A percentile compares a stretch with the other conserved stretches of the same genome.
phyloP scores from a whole-genome alignment of 164 flowering plant species.

The Euptelea pleiosperma region DNA sequence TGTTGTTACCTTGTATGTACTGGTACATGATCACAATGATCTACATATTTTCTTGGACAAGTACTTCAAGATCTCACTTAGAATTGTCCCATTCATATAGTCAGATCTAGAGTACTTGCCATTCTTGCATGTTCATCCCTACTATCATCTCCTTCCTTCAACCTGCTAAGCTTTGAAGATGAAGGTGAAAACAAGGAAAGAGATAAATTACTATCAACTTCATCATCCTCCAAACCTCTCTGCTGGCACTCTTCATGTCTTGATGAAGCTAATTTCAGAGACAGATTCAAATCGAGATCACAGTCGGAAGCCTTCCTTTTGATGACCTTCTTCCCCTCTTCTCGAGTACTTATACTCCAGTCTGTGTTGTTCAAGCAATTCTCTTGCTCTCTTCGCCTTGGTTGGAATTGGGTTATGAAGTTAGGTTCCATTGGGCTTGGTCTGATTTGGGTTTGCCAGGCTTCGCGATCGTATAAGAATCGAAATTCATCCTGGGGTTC shows the following conservation, averaged over 20 bases:
- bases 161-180: conserved; percentile 31
- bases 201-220: conserved; percentile 33
- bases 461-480: conserved; percentile 6
- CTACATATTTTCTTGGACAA: conserved; percentile 25
- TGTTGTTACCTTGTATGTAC: conserved; percentile 12
- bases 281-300: conserved; percentile 52
- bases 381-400: conserved; percentile 6
- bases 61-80: conserved; percentile 86
- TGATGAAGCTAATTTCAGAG: conserved; percentile 31
- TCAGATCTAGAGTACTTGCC: conserved; percentile 87
- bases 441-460: conserved; percentile 14
- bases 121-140: conserved; percentile 23
- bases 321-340: conserved; percentile 17
- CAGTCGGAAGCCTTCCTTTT: conserved; percentile 36
- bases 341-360: not conserved
- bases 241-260: conserved; percentile 8
- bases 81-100: conserved; percentile 66
- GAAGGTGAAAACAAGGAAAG: conserved; percentile 38
- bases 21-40: conserved; percentile 18
- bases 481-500: conserved; percentile 12
- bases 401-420: conserved; percentile 10
- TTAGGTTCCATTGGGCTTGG: conserved; percentile 12
- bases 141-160: conserved; percentile 23
- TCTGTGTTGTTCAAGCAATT: not conserved
- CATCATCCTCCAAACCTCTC: conserved; percentile 18